Percentiles rank a stretch among this genome's conserved stretches.
Conservation (phyloP, 2,329 filamentous ascomycete genomes). For the Periconia digitata region DNA sequence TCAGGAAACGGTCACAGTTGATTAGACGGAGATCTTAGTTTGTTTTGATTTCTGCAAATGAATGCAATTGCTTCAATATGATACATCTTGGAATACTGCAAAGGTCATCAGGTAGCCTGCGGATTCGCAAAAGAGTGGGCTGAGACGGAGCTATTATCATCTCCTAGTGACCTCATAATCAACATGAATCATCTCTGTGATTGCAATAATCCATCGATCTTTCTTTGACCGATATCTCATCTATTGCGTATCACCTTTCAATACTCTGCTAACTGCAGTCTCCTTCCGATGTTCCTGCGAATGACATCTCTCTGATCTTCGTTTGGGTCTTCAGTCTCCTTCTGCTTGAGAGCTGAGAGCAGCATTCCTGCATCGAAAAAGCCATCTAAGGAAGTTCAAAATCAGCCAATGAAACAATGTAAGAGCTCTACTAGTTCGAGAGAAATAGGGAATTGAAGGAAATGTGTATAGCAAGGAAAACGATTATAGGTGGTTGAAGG, state of each 20-base stretch:
- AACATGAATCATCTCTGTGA: no score
- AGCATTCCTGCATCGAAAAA: constrained; percentile 98
- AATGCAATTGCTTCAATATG: no score
- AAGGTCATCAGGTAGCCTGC: no score
- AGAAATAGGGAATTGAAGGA: constrained; percentile 6
- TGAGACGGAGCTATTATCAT: no score
- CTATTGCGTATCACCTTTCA: constrained; percentile 34
- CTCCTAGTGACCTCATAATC: no score
- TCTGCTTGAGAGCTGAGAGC: constrained; percentile 79
- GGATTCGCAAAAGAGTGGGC: no score
- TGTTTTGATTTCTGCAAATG: no score
- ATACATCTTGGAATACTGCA: no score
- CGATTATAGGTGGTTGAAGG: not conserved
- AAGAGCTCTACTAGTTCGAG: not conserved
- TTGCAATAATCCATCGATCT: no score
- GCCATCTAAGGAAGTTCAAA: constrained; percentile 65
- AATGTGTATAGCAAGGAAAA: constrained; percentile 4
- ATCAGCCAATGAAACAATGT: constrained; percentile 27
- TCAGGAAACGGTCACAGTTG: no score
- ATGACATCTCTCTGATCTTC: constrained; percentile 63
- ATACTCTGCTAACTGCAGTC: constrained; percentile 70
- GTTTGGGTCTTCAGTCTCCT: constrained; percentile 54
- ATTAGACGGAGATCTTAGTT: no score
- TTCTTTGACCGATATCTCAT: not conserved
- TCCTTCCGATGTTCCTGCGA: constrained; percentile 72